phyloP scores from a whole-genome alignment of 2,329 filamentous ascomycete species.

The Chaetomiaceae sp. region DNA sequence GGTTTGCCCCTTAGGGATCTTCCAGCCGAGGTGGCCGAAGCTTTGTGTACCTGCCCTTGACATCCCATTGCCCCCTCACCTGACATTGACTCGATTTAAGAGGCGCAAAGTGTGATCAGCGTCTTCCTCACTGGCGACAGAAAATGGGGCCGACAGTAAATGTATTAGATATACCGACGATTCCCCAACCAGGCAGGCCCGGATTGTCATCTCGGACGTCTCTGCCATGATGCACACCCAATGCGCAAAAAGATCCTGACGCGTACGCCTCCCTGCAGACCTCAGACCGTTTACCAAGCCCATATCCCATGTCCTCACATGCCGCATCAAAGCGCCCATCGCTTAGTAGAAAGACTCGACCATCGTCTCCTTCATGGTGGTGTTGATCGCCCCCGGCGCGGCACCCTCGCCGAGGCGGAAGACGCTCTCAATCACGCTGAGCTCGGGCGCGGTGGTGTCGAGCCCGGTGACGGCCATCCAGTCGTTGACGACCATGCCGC shows the following conservation, averaged over 20 bases:
- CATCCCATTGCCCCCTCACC: no score
- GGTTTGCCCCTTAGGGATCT: not conserved
- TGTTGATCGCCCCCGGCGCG: constrained; percentile 73
- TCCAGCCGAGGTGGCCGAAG: no score
- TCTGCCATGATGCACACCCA: not conserved
- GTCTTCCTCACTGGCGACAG: no score
- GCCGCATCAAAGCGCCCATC: not conserved
- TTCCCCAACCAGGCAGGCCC: not conserved
- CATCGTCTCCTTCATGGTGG: constrained; percentile 91
- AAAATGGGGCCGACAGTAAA: not conserved
- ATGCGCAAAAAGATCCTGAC: not conserved
- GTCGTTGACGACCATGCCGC: constrained; percentile 95
- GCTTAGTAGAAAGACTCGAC: constrained; percentile 95
- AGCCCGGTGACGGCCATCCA: constrained; percentile 93
- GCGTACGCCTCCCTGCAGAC: not conserved
- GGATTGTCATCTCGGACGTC: not conserved
- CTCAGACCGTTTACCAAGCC: no score
- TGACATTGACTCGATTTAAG: no score
- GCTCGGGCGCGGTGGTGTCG: constrained; percentile 93
- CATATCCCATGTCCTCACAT: not conserved
- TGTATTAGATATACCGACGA: not conserved
- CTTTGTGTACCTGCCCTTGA: no score
- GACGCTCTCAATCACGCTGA: constrained; percentile 93
- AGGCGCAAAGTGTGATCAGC: no score
- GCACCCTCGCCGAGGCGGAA: constrained; percentile 89